phyloP scores from a whole-genome alignment of 1,139 yeast genomes.

The Meyerozyma carpophila region DNA sequence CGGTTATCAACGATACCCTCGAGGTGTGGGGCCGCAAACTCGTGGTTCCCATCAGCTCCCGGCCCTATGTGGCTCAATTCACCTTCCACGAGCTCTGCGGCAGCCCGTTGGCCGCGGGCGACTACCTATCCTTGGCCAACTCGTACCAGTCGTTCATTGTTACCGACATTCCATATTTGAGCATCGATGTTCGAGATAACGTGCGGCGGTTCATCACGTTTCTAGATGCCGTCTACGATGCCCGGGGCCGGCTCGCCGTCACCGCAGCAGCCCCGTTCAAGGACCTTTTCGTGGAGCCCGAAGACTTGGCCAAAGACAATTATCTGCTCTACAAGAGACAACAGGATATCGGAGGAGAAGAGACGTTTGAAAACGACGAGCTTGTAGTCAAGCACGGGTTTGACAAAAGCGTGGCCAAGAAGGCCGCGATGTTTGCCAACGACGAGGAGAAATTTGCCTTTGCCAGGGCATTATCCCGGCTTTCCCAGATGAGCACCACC shows the following conservation, averaged over 20 bases:
- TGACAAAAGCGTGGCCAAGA: conserved; percentile 67
- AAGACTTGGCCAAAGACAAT: conserved; percentile 51
- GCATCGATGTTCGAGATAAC: conserved; percentile 72
- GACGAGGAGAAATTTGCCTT: conserved; percentile 97
- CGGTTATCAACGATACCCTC: conserved; percentile 32
- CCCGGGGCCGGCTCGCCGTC: conserved; percentile 79
- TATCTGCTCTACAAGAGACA: conserved; percentile 42
- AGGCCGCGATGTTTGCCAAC: conserved; percentile 73
- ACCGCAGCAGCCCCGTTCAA: conserved; percentile 84
- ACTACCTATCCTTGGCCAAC: conserved; percentile 79
- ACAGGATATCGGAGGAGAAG: conserved; percentile 27
- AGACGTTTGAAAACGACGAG: conserved; percentile 50
- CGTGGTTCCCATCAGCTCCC: conserved; percentile 67
- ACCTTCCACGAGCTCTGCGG: conserved; percentile 85
- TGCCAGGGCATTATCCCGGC: conserved; percentile 86
- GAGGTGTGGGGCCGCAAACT: conserved; percentile 87
- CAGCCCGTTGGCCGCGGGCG: conserved; percentile 89
- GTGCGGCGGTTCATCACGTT: conserved; percentile 90
- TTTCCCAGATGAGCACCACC: conserved; percentile 89
- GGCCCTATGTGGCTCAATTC: conserved; percentile 83
- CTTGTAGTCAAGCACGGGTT: conserved; percentile 69
- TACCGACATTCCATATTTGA: conserved; percentile 85
- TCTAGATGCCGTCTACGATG: conserved; percentile 91
- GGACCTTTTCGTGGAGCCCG: conserved; percentile 82
- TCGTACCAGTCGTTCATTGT: conserved; percentile 72